A percentile compares a stretch with the other conserved stretches of the same genome.
Evolutionary conservation across 1,139 yeast species (phyloP).

Genomic region (Candida sp.): DNA sequence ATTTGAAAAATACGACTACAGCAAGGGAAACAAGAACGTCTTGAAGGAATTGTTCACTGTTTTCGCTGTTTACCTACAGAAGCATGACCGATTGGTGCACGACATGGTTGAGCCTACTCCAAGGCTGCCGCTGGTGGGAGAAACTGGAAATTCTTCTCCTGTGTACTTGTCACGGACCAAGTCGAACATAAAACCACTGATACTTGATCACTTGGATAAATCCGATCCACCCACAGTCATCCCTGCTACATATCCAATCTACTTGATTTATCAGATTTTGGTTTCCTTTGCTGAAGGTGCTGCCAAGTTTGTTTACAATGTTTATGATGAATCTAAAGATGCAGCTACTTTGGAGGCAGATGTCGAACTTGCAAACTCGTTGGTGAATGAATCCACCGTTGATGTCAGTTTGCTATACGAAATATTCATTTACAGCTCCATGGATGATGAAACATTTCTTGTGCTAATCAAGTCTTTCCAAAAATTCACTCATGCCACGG

Average conservation of each 20-base stretch:
- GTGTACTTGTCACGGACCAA: conserved; percentile 25
- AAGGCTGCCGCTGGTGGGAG: not conserved
- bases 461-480: conserved; percentile 72
- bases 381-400: conserved; percentile 49
- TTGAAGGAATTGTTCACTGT: conserved; percentile 61
- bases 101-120: conserved; percentile 32
- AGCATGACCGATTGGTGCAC: conserved; percentile 39
- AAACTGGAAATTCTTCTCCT: not conserved
- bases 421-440: conserved; percentile 60
- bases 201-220: conserved; percentile 81
- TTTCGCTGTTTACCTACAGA: conserved; percentile 31
- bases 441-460: conserved; percentile 73
- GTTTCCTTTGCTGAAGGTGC: conserved; percentile 70
- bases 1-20: conserved; percentile 67
- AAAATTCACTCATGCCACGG: conserved; percentile 81
- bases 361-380: conserved; percentile 41
- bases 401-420: conserved; percentile 52
- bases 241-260: conserved; percentile 66
- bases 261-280: conserved; percentile 59
- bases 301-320: conserved; percentile 54
- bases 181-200: conserved; percentile 52
- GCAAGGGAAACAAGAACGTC: conserved; percentile 60
- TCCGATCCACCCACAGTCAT: conserved; percentile 65
- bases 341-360: conserved; percentile 33
- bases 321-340: conserved; percentile 31